Conservation (phyloP, 257 asterid species). For the Primulina tabacum region DNA sequence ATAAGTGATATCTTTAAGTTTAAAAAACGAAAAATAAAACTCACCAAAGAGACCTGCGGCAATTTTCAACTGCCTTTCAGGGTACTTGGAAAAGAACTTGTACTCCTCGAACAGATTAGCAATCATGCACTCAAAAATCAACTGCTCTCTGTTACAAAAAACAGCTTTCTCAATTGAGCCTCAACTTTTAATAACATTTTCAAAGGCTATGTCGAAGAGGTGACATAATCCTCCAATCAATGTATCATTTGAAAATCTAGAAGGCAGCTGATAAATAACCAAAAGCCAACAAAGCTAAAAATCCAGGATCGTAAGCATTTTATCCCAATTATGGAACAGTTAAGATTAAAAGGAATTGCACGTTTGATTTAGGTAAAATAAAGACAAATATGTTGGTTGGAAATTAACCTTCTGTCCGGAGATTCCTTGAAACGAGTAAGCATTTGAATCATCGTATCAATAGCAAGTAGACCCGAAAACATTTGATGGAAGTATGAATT, state of each 20-base stretch:
- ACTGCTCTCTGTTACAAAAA: slow-evolving; percentile 69
- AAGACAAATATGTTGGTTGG: background rate
- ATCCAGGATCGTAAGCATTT: slow-evolving; percentile 14
- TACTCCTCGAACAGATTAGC: slow-evolving; percentile 86
- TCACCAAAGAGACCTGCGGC: slow-evolving; percentile 86
- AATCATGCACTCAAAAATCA: slow-evolving; percentile 75
- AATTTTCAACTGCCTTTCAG: slow-evolving; percentile 80
- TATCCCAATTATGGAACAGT: slow-evolving; percentile 2
- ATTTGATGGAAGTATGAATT: slow-evolving; percentile 81
- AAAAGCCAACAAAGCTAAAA: slow-evolving; percentile 1
- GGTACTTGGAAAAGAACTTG: slow-evolving; percentile 78
- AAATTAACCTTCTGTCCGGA: slow-evolving; percentile 58
- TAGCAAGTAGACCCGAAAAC: slow-evolving; percentile 73
- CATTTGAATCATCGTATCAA: slow-evolving; percentile 76
- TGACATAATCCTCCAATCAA: slow-evolving; percentile 4
- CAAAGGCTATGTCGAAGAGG: slow-evolving; percentile 8
- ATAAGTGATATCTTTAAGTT: background rate
- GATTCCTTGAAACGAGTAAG: slow-evolving; percentile 85
- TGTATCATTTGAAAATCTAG: slow-evolving; percentile 10
- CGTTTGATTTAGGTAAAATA: background rate
- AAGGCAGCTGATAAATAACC: slow-evolving; percentile 1
- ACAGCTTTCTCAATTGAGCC: slow-evolving; percentile 21
- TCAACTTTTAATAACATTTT: slow-evolving; percentile 4
- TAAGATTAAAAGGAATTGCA: background rate
- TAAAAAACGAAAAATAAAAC: slow-evolving; percentile 28